Evolutionary conservation across 2,329 filamentous ascomycete genomes (phyloP).

Genomic region (Trichoderma simmonsii): DNA sequence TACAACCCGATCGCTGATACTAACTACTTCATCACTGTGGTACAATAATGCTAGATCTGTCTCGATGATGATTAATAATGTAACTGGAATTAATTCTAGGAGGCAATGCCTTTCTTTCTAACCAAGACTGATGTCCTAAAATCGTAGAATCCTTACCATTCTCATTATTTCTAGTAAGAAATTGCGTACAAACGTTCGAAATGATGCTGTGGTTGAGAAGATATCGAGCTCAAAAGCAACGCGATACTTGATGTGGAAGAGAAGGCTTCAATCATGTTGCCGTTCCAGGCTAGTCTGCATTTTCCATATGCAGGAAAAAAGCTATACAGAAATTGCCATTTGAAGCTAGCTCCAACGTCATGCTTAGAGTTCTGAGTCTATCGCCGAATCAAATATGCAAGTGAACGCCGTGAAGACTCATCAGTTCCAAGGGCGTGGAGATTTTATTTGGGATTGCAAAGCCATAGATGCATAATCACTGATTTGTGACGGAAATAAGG

Average conservation of each 20-base stretch:
- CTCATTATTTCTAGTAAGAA: background rate
- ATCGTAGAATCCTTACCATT: background rate
- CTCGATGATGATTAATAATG: background rate
- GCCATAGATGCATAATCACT: background rate
- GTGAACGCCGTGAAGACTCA: background rate
- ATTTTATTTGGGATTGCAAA: background rate
- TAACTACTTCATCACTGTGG: background rate
- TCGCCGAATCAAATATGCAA: background rate
- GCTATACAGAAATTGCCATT: background rate
- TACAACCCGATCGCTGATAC: background rate
- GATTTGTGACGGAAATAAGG: background rate
- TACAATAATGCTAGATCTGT: background rate
- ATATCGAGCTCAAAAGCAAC: background rate
- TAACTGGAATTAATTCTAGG: background rate
- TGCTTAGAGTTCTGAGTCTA: background rate
- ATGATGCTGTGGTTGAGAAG: background rate
- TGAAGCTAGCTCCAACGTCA: background rate
- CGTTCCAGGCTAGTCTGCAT: background rate
- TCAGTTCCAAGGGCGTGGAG: background rate
- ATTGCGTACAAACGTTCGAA: background rate
- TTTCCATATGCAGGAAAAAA: background rate
- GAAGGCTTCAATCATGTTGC: background rate
- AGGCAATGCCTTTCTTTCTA: background rate
- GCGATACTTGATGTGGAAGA: background rate
- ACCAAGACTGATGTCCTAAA: background rate